phyloP scores from a whole-genome alignment of 805 yeast species.

The Wilhelminamyces savonicus region DNA sequence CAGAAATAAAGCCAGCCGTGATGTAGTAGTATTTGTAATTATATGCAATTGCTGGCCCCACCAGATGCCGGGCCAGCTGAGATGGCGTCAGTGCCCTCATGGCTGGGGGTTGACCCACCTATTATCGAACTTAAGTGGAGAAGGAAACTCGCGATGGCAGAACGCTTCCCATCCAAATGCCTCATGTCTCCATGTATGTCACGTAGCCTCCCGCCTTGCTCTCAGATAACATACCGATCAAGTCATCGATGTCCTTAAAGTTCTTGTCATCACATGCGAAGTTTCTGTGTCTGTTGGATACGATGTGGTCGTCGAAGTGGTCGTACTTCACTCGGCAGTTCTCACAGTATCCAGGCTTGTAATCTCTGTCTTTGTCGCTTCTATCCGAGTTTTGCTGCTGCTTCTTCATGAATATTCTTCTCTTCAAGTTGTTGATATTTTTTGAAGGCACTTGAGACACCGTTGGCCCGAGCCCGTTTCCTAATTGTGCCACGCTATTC shows the following conservation, averaged over 20 bases:
- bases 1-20: too few relatives aligned
- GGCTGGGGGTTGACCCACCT: too few relatives aligned
- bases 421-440: constrained; percentile 41
- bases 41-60: too few relatives aligned
- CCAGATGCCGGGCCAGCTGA: too few relatives aligned
- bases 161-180: too few relatives aligned
- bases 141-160: too few relatives aligned
- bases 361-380: constrained; percentile 20
- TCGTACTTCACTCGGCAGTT: constrained; percentile 85
- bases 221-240: constrained; percentile 49
- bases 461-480: constrained; percentile 57
- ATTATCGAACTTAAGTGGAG: too few relatives aligned
- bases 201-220: constrained; percentile 36
- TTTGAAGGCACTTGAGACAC: constrained; percentile 52
- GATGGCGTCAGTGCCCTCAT: too few relatives aligned
- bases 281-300: constrained; percentile 61
- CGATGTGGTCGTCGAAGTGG: constrained; percentile 69
- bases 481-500: constrained; percentile 25
- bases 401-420: constrained; percentile 38
- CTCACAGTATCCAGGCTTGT: constrained; percentile 81
- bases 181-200: too few relatives aligned
- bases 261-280: constrained; percentile 71
- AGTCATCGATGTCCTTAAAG: constrained; percentile 69
- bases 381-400: constrained; percentile 20
- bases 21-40: too few relatives aligned